Base-by-base conservation (phyloP, 179 eudicot genomes). In the Dionaea muscipula region DNA sequence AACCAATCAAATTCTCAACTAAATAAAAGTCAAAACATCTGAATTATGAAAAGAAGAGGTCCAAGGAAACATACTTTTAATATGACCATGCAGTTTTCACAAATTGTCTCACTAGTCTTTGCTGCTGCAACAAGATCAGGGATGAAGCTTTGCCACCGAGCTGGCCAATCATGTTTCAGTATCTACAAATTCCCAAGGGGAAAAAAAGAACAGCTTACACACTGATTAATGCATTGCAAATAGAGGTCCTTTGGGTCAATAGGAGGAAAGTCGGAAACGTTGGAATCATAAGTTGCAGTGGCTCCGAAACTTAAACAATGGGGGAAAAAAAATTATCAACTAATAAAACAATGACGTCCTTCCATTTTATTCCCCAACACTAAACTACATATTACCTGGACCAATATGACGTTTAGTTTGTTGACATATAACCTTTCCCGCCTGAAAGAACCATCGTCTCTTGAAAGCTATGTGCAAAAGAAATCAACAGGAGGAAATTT, bases 31-130 rank as follows among this genome's bases (percentile, higher is more conserved):
- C 11, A 20, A 38, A 41, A 53, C 0, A 36, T 26, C 8, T 25
- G 19, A 38, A 12, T 18, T 27, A 1, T 44, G 27, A 21, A 20
- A 21, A 38, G 15, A n/a, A 51, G 17, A 51, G 10, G 35, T 1
- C 4, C 4, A 23, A 26, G 18, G 52, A 54, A n/a, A 38, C 76
- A 60, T 78, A 93, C 99, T 72, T 93, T 93, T 53, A 93, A 62
- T 65, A 93, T 93, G 37, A 82, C 82, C 99, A 93, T 93, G 94
- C 99, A 93, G 56, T 93, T 93, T 57, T 93, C 99, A 60, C 99
- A 93, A 41, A 93, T 81, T 26, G 99, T 93, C 81, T 93, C 99
- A 65, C 86, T 88, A 17, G 94, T 82, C 73, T 85, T 93, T 55
- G 96, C 99, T 56, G 99, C 99, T 60, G 82, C 74, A 40, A 93